Evolutionary conservation across 352 stramenopile species (phyloP).

Genomic region (Pilasporangium apinafurcum): DNA sequence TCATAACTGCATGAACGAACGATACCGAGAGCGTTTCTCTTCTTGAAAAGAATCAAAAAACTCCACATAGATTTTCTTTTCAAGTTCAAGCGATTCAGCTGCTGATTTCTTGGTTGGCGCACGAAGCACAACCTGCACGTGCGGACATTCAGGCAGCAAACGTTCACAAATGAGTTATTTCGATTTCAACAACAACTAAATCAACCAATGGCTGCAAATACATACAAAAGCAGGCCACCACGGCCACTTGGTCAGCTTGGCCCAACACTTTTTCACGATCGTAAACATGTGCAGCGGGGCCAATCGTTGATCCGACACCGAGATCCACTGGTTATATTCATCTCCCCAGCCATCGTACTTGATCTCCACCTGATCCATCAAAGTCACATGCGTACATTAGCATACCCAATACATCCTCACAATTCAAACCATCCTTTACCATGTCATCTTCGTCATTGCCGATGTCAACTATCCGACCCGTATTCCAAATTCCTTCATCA

Average conservation of each 20-base stretch:
- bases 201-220: neutral
- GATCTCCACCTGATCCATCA: slow-evolving; percentile 47
- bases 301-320: slow-evolving; percentile 42
- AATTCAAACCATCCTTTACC: slow-evolving; percentile 9
- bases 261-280: slow-evolving; percentile 83
- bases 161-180: too few relatives aligned
- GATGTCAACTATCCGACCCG: slow-evolving; percentile 58
- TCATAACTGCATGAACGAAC: neutral
- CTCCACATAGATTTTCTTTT: slow-evolving; percentile 79
- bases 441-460: slow-evolving; percentile 50
- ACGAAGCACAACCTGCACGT: slow-evolving; percentile 52
- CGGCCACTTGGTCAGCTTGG: slow-evolving; percentile 77
- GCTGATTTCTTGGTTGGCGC: slow-evolving; percentile 49
- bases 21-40: slow-evolving; percentile 52
- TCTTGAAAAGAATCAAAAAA: slow-evolving; percentile 79
- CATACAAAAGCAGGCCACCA: slow-evolving; percentile 77
- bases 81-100: slow-evolving; percentile 42
- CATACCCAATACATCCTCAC: too few relatives aligned
- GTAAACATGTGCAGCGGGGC: slow-evolving; percentile 77
- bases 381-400: neutral
- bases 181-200: neutral
- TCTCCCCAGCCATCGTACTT: slow-evolving; percentile 83
- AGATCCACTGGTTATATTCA: slow-evolving; percentile 78
- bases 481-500: slow-evolving; percentile 84
- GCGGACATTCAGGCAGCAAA: neutral